Evolutionary conservation across 2,329 filamentous ascomycete genomes (phyloP).

Genomic region (Delphinella strobiligena): DNA sequence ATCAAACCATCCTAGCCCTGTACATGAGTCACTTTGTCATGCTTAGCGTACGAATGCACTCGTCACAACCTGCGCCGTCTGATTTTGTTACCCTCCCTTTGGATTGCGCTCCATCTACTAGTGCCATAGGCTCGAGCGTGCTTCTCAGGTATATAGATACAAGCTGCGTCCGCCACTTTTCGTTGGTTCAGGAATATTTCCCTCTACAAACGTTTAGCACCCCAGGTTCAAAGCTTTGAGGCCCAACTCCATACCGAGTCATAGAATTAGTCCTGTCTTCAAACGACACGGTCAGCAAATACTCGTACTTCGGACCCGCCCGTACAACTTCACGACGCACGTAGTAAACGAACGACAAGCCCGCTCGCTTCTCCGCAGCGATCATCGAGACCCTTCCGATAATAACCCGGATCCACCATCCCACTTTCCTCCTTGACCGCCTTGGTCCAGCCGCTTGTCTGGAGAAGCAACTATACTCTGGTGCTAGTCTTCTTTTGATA

Average conservation of each 20-base stretch:
- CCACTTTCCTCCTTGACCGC: background rate
- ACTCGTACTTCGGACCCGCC: background rate
- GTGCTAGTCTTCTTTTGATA: too few species aligned
- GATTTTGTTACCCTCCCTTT: constrained; percentile 3
- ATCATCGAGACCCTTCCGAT: too few species aligned
- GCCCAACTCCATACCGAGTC: too few species aligned
- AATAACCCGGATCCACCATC: background rate
- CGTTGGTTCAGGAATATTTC: constrained; percentile 3
- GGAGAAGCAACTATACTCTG: background rate
- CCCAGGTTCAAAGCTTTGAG: too few species aligned
- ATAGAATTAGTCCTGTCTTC: background rate
- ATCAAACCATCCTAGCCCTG: background rate
- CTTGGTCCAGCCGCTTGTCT: background rate
- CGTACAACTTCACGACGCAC: background rate
- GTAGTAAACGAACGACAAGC: background rate
- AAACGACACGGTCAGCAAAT: background rate
- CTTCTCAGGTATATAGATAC: constrained; percentile 6
- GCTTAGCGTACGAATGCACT: constrained; percentile 8
- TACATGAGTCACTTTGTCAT: constrained; percentile 12
- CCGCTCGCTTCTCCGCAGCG: background rate
- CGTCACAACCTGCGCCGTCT: constrained; percentile 2
- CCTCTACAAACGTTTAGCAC: too few species aligned
- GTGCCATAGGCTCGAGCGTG: background rate
- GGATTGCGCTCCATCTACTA: constrained; percentile 5
- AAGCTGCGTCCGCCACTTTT: constrained; percentile 2